These are phyloP conservation scores for Helichrysum umbraculigerum DNA, from an alignment of 129 eudicot genomes.

Conservation along the genomic window DNA sequence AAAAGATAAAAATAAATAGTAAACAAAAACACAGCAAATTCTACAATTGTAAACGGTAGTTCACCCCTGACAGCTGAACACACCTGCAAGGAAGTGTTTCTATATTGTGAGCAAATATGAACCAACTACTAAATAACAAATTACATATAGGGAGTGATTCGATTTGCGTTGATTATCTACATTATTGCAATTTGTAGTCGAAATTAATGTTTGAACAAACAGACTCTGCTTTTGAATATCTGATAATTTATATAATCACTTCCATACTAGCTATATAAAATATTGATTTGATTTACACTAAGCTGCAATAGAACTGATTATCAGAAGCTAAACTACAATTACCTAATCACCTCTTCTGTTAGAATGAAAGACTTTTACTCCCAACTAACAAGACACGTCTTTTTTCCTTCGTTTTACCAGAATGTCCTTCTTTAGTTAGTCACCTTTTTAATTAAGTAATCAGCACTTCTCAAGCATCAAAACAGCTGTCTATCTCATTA, in stretches of 20 bases:
- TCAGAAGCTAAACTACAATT: not conserved
- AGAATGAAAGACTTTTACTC: not conserved
- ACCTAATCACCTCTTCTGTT: not conserved
- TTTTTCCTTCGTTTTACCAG: not conserved
- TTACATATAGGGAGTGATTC: not conserved
- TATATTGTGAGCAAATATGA: not conserved
- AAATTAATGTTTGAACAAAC: not conserved
- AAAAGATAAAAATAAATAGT: not conserved
- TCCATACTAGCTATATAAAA: not conserved
- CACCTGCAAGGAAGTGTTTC: not conserved
- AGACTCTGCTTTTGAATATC: not conserved
- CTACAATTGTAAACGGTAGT: not conserved
- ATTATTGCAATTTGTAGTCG: not conserved
- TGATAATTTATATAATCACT: not conserved
- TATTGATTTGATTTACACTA: not conserved
- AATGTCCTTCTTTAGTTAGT: not conserved
- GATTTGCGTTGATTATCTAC: too few species aligned
- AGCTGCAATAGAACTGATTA: not conserved
- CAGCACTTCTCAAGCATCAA: not conserved
- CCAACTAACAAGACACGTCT: not conserved
- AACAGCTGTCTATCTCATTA: not conserved
- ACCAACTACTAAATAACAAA: not conserved
- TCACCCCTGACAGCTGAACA: not conserved
- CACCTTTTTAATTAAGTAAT: not conserved
- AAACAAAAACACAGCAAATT: not conserved